Conservation (phyloP, 192 early-diverging fungal genomes). For the Podochytrium sp. region DNA sequence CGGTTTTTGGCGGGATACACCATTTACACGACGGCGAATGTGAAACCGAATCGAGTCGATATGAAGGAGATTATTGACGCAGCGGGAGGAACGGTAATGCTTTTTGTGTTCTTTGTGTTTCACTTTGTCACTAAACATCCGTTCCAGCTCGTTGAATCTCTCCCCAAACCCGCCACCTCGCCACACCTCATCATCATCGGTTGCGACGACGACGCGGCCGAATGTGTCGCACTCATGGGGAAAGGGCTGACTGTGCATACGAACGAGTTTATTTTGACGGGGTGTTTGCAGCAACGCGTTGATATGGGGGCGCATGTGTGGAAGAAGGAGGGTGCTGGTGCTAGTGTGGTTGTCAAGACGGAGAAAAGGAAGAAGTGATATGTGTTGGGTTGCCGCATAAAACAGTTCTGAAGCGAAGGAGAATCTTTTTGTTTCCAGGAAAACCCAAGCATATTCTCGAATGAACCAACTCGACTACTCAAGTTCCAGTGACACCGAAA, state of each 20-base stretch:
- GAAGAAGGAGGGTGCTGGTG: neutral
- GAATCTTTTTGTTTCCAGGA: too few relatives aligned
- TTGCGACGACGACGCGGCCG: constrained; percentile 31
- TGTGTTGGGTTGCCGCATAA: too few relatives aligned
- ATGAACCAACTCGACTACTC: too few relatives aligned
- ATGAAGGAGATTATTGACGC: constrained; percentile 48
- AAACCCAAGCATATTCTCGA: too few relatives aligned
- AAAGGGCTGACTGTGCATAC: constrained; percentile 35
- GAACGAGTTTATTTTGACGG: constrained; percentile 54
- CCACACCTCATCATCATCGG: constrained; percentile 37
- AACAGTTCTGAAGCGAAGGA: too few relatives aligned
- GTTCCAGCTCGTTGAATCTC: constrained; percentile 2
- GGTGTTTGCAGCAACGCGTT: constrained; percentile 45
- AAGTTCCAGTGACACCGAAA: too few relatives aligned
- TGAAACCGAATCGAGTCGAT: constrained; percentile 40
- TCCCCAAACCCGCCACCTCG: constrained; percentile 3
- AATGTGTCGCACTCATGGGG: constrained; percentile 17
- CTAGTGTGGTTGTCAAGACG: neutral
- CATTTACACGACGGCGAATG: constrained; percentile 42
- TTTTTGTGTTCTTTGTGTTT: constrained; percentile 2
- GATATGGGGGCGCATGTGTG: constrained; percentile 31
- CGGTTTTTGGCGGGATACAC: constrained; percentile 33
- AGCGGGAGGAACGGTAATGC: constrained; percentile 45
- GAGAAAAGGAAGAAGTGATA: neutral
- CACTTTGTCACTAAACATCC: neutral